Percentiles rank a stretch among this genome's conserved stretches.
These are phyloP conservation scores for bread wheat (Triticum aestivum) DNA, from an alignment of 176 grass and related monocot genomes.

Conservation along the genomic window DNA sequence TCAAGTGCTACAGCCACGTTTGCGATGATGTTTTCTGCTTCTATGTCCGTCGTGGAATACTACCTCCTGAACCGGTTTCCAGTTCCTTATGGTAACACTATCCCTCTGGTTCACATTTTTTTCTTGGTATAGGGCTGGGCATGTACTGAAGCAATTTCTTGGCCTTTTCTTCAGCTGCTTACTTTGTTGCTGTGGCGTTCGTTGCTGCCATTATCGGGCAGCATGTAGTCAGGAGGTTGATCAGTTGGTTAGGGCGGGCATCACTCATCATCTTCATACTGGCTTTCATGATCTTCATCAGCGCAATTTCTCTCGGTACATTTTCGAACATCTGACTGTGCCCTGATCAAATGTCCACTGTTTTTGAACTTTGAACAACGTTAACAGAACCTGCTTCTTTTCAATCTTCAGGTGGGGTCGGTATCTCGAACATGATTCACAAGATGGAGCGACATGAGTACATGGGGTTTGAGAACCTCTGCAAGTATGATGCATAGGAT, in stretches of 20 bases:
- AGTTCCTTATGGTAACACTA: slow-evolving; percentile 60
- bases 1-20: slow-evolving; percentile 96
- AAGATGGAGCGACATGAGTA: slow-evolving; percentile 65
- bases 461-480: slow-evolving; percentile 93
- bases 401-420: slow-evolving; percentile 70
- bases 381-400: slow-evolving; percentile 4
- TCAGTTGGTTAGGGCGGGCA: slow-evolving; percentile 68
- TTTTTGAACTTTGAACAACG: not conserved
- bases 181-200: slow-evolving; percentile 56
- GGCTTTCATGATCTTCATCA: slow-evolving; percentile 81
- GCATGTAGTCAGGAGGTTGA: slow-evolving; percentile 69
- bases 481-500: slow-evolving; percentile 60
- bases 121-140: not conserved
- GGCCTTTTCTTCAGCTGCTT: slow-evolving; percentile 44
- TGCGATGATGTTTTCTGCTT: slow-evolving; percentile 96
- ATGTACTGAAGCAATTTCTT: slow-evolving; percentile 28
- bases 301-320: slow-evolving; percentile 83
- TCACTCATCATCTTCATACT: slow-evolving; percentile 97
- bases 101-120: not conserved
- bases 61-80: slow-evolving; percentile 90
- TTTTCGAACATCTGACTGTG: not conserved
- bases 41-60: slow-evolving; percentile 93
- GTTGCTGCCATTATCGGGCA: slow-evolving; percentile 77
- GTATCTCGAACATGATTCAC: slow-evolving; percentile 71
- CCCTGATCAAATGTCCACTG: not conserved